phyloP scores from a whole-genome alignment of 2,329 filamentous ascomycete species.

The Cladophialophora carrionii region DNA sequence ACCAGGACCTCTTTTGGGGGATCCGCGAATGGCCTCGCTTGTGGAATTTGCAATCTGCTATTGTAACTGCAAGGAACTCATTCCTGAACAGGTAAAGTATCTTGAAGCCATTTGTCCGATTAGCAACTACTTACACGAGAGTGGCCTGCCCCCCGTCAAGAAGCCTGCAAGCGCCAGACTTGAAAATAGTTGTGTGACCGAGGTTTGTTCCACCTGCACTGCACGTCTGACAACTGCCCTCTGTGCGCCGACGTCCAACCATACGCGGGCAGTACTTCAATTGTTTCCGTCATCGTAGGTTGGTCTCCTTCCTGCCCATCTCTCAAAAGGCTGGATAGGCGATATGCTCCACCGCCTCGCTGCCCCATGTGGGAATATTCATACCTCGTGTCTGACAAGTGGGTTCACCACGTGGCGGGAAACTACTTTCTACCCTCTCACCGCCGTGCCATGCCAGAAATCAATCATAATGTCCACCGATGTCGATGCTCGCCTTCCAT shows the following conservation, averaged over 20 bases:
- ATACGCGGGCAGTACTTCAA: background rate
- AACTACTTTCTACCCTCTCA: background rate
- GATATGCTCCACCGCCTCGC: background rate
- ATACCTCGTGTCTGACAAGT: background rate
- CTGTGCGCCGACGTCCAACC: background rate
- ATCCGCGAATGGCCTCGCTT: background rate
- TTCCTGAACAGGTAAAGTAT: too few species aligned
- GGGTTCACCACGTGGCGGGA: background rate
- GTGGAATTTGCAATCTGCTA: too few species aligned
- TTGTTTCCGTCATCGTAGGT: background rate
- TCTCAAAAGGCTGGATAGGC: background rate
- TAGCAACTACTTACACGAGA: too few species aligned
- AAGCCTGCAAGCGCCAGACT: background rate
- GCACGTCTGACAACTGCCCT: too few species aligned
- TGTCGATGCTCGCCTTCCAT: background rate
- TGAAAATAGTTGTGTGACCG: background rate
- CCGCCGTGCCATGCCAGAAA: background rate
- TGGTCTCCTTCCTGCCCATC: background rate
- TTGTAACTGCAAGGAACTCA: too few species aligned
- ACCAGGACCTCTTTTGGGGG: background rate
- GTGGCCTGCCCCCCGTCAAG: too few species aligned
- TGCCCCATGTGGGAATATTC: background rate
- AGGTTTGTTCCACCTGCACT: background rate
- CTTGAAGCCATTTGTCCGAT: too few species aligned
- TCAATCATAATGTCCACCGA: background rate